Base-by-base conservation (phyloP, 805 yeast species). In the Monosporozyma servazzii region DNA sequence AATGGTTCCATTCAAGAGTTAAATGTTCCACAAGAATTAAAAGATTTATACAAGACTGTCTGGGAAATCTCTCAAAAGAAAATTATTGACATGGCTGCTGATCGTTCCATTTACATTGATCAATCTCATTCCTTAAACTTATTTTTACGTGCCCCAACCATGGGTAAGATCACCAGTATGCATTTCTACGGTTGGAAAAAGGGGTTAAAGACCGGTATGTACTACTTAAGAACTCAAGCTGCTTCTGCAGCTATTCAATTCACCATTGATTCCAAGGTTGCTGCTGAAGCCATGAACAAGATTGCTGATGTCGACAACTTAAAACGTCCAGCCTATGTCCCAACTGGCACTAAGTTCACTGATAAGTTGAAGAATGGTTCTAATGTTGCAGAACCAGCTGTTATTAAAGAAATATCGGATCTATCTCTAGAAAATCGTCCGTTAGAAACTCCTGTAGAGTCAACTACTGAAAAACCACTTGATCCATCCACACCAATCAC, bases 121-220 rank as follows among this genome's bases (percentile, higher is more conserved):
- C 98, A 91, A 73, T 87, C 96, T 39, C 98, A 91, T 74, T 83
- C 93, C 45, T 73, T 91, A 73, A 91, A 91, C 67, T 80, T 91
- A 57, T 90, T 87, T 71, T 74, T 91, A 68, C 80, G 77, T 64
- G 81, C 81, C 51, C 96, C 96, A 51, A 88, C 97, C 0, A 86
- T 88, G 89, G 95, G 96, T 62, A 91, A 91, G 69, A 78, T 90
- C 63, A 90, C 97, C 9, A 80, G 90, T 58, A 90, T 91, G 96
- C 98, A 90, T 68, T 90, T 90, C 75, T 88, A 90, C 67, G 96
- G 96, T 41, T 90, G 98, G 98, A 86, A 85, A 74, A 87, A 85
- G 73, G 98, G 98, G 51, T 77, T 90, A 61, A 90, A 90, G 77
- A 90, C 98, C 8, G 98, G 98, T 59, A 89, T 90, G 91, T 90